phyloP scores from a whole-genome alignment of 2,329 filamentous ascomycete genomes.

The Cytospora mali region DNA sequence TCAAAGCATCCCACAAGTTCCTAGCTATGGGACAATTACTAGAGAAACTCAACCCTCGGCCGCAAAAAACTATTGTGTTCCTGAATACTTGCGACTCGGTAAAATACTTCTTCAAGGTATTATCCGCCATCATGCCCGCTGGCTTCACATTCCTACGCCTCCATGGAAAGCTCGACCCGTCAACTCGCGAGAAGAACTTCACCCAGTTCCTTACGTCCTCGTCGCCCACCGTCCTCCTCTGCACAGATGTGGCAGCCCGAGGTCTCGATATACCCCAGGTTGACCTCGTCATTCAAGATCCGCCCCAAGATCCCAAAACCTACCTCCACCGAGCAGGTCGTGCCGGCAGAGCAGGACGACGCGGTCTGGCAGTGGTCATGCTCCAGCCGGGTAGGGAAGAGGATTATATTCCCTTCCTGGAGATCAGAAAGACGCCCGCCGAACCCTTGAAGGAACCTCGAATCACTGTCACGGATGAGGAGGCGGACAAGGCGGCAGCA shows the following conservation, averaged over 20 bases:
- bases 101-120: slow-evolving; percentile 85
- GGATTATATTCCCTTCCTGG: slow-evolving; percentile 85
- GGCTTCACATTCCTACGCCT: slow-evolving; percentile 75
- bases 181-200: slow-evolving; percentile 88
- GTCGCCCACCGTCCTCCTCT: slow-evolving; percentile 79
- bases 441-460: slow-evolving; percentile 59
- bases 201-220: slow-evolving; percentile 74
- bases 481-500: slow-evolving; percentile 50
- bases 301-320: slow-evolving; percentile 81
- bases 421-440: slow-evolving; percentile 85
- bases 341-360: slow-evolving; percentile 84
- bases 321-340: slow-evolving; percentile 93
- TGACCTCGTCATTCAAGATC: slow-evolving; percentile 89
- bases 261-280: slow-evolving; percentile 91
- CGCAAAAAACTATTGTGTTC: slow-evolving; percentile 87
- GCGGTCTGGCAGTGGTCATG: slow-evolving; percentile 83
- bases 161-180: slow-evolving; percentile 89
- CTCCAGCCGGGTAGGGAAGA: slow-evolving; percentile 84
- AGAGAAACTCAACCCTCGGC: slow-evolving; percentile 67
- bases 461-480: slow-evolving; percentile 60
- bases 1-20: slow-evolving; percentile 78
- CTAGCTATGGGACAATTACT: slow-evolving; percentile 74
- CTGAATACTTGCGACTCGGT: slow-evolving; percentile 85
- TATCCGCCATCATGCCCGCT: slow-evolving; percentile 71
- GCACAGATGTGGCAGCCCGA: slow-evolving; percentile 88